Base-by-base conservation (phyloP, 2,329 filamentous ascomycete genomes). In the Beauveria brongniartii region DNA sequence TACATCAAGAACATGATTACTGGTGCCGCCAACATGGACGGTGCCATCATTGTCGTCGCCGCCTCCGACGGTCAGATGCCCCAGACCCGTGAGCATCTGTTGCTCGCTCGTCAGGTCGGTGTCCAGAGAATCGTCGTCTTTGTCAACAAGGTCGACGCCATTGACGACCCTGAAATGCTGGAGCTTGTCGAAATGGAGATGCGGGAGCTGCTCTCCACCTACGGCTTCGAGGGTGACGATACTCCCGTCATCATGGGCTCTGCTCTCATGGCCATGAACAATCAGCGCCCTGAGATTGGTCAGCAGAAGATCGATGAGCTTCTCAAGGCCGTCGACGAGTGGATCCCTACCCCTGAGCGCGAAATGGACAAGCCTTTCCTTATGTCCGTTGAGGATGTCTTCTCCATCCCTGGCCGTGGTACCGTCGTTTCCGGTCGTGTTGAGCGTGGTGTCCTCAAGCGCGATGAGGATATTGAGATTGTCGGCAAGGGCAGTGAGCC, bases 1-100 rank as follows among this genome's bases (percentile, higher is more conserved):
- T 99, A 99, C 84, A 97, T 99, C 83, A 99, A 99, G 87, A 99
- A 99, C 88, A 99, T 99, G 94, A 99, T 99, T 77, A 99, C 94
- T 68, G 94, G 94, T 87, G 92, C 94, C 65, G 93, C 95, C 71
- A 96, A 92, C 83, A 99, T 99, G 94, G 94, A 99, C 71, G 94
- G 94, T 71, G 93, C 94, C 71, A 93, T 99, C 74, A 97, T 99
- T 71, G 94, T 99, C 68, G 95, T 99, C 70, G 95, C 95, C 69
- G 94, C 94, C 69, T 96, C 92, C 43, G 94, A 99, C 75, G 94
- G 94, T 74, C 95, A 99, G 82, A 99, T 99, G 94, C 94, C 94
- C 71, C 95, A 99, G 85, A 99, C 94, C 67, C 86, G 94, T 78
- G 94, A 99, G 82, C 94, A 99, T 82, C 83, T 99, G 78, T 86